phyloP scores from a whole-genome alignment of 257 asterid species.

The Salvia miltiorrhiza region DNA sequence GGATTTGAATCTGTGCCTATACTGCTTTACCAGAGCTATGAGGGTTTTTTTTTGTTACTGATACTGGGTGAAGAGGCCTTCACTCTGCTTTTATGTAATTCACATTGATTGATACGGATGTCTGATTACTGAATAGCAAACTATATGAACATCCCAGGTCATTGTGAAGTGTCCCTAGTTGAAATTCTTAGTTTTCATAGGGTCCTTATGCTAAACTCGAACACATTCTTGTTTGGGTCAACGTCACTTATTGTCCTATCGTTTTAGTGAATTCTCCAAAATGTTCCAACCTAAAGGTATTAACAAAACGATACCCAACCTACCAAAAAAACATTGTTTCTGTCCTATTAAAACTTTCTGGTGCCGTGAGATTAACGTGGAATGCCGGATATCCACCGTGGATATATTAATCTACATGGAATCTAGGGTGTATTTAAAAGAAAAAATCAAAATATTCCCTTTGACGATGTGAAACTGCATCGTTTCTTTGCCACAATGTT shows the following conservation, averaged over 20 bases:
- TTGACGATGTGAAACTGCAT: too few species aligned
- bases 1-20: background rate
- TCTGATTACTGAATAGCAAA: background rate
- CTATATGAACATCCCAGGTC: background rate
- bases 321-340: too few species aligned
- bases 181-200: background rate
- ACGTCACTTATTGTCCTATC: too few species aligned
- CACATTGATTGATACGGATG: background rate
- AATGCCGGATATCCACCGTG: too few species aligned
- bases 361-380: too few species aligned
- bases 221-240: background rate
- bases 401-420: too few species aligned
- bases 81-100: background rate
- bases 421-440: too few species aligned
- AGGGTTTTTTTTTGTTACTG: background rate
- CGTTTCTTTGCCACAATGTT: constrained; percentile 83
- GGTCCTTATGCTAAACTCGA: background rate
- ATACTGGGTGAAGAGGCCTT: background rate
- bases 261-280: too few species aligned
- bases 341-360: too few species aligned
- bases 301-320: too few species aligned
- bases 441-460: too few species aligned
- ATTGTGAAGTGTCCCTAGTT: background rate
- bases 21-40: background rate
- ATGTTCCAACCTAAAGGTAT: too few species aligned